Evolutionary conservation across 2,329 filamentous ascomycete species (phyloP).

Genomic region (Xylaria sp.): DNA sequence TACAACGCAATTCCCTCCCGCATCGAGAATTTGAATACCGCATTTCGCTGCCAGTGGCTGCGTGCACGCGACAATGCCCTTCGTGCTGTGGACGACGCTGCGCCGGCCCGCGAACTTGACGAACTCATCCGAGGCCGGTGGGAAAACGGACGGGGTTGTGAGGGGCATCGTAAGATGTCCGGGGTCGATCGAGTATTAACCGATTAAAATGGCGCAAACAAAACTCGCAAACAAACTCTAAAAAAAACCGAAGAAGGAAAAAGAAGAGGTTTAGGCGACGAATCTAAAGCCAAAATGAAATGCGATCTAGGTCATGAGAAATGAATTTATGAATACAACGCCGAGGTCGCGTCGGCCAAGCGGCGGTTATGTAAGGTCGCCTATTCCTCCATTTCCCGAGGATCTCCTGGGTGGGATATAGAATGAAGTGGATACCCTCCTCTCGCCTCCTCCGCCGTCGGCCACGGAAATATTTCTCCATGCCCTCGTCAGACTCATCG

Average conservation of each 20-base stretch:
- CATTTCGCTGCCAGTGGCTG: constrained; percentile 91
- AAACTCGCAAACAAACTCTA: background rate
- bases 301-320: background rate
- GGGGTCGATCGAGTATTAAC: background rate
- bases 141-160: constrained; percentile 58
- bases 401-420: background rate
- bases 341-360: constrained; percentile 9
- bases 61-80: constrained; percentile 89
- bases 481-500: background rate
- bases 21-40: constrained; percentile 83
- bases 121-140: constrained; percentile 60
- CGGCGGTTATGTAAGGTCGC: constrained; percentile 1
- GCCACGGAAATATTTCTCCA: constrained; percentile 2
- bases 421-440: constrained; percentile 12
- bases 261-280: background rate
- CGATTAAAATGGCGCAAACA: background rate
- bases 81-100: constrained; percentile 92
- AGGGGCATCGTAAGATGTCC: constrained; percentile 56
- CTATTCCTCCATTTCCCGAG: background rate
- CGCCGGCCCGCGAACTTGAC: constrained; percentile 79
- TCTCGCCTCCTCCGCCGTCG: constrained; percentile 26
- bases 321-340: background rate
- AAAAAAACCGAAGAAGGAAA: background rate
- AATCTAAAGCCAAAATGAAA: background rate
- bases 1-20: constrained; percentile 93